Conservation (phyloP, 345 rosid genomes). For the Bruguiera sexangula region DNA sequence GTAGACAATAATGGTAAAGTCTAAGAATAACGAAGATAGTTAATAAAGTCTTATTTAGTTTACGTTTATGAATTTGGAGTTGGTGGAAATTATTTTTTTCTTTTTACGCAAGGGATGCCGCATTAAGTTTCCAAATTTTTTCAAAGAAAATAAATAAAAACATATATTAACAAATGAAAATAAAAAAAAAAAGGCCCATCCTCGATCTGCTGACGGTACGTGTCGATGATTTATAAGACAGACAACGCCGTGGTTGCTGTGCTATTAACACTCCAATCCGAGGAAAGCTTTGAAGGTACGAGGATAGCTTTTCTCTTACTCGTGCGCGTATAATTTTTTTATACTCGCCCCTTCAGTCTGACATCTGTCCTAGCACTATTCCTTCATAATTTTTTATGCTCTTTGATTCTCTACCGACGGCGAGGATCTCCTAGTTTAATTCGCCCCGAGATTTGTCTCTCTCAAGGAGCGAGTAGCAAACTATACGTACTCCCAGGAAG, state of each 20-base stretch:
- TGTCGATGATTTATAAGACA: constrained; percentile 23
- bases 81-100: too few relatives aligned
- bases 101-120: too few relatives aligned
- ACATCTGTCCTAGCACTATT: constrained; percentile 11
- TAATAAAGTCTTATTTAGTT: too few relatives aligned
- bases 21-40: too few relatives aligned
- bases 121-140: too few relatives aligned
- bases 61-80: too few relatives aligned
- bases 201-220: constrained; percentile 13
- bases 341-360: neutral
- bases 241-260: neutral
- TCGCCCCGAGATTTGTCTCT: constrained; percentile 3
- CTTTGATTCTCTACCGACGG: constrained; percentile 1
- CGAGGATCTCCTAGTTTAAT: neutral
- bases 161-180: neutral
- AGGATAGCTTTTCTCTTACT: neutral
- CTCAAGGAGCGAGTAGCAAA: neutral
- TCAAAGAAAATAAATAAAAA: too few relatives aligned
- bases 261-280: constrained; percentile 2
- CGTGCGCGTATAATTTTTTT: fast-evolving
- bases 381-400: neutral
- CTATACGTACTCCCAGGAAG: neutral
- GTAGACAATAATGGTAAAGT: too few relatives aligned
- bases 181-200: neutral
- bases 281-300: constrained; percentile 20